Percentiles rank a stretch among this genome's conserved stretches.
phyloP scores from a whole-genome alignment of 73 alveolate species.

The Paramecium primaurelia region DNA sequence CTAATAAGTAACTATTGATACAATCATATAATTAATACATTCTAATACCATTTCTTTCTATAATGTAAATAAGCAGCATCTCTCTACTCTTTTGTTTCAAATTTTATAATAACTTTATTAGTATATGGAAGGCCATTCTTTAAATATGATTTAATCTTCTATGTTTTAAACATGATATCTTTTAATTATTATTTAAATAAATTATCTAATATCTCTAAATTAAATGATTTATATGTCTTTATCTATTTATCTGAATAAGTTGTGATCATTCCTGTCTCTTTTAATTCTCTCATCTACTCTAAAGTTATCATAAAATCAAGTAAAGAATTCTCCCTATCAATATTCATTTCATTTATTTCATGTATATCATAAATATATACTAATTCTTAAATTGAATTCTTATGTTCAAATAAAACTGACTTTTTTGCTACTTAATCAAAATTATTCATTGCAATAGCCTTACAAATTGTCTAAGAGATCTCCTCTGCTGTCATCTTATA shows the following conservation, averaged over 20 bases:
- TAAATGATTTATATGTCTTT: neutral
- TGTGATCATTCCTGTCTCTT: neutral
- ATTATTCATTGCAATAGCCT: neutral
- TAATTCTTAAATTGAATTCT: neutral
- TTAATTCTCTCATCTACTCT: neutral
- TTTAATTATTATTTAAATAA: neutral
- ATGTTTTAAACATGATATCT: slow-evolving; percentile 3
- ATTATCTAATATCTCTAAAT: neutral
- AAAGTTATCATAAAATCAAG: neutral
- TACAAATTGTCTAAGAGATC: neutral
- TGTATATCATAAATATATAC: slow-evolving; percentile 34
- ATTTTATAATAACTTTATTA: slow-evolving; percentile 4
- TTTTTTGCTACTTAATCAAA: neutral
- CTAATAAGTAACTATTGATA: neutral
- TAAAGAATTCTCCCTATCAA: neutral
- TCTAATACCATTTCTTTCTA: slow-evolving; percentile 27
- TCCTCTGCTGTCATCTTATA: slow-evolving; percentile 26
- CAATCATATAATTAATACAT: neutral
- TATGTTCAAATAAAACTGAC: neutral
- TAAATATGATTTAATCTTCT: neutral
- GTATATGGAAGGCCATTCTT: slow-evolving; percentile 42
- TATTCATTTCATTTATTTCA: slow-evolving; percentile 15
- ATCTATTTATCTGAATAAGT: neutral
- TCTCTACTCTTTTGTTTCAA: slow-evolving; percentile 17
- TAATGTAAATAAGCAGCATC: slow-evolving; percentile 40